Evolutionary conservation across 2,329 filamentous ascomycete genomes (phyloP).

Genomic region (Fusarium sp.): DNA sequence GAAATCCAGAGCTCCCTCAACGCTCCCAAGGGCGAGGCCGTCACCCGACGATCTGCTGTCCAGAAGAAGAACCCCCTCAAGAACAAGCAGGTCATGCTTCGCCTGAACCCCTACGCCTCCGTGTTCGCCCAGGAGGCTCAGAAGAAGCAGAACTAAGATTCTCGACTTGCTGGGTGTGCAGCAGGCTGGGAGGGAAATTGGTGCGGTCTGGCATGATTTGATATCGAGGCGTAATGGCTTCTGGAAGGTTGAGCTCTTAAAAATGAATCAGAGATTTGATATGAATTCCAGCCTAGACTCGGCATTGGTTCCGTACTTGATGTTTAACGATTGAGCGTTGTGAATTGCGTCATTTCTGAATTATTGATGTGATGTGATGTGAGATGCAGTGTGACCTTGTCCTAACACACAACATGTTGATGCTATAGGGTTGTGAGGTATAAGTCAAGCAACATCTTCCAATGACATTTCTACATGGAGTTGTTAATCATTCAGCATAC

Average conservation of each 20-base stretch:
- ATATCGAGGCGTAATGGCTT: constrained; percentile 55
- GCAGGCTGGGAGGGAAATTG: constrained; percentile 45
- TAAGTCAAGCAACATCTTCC: background rate
- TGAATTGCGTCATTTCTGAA: background rate
- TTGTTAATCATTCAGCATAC: background rate
- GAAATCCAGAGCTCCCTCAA: constrained; percentile 97
- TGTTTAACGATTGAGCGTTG: constrained; percentile 3
- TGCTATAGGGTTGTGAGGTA: background rate
- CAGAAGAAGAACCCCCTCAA: constrained; percentile 99
- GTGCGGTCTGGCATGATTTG: constrained; percentile 50
- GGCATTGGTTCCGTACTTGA: constrained; percentile 28
- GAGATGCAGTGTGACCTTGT: background rate
- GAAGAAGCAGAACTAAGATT: constrained; percentile 55
- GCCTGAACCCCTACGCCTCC: constrained; percentile 97
- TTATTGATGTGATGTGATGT: constrained; percentile 12
- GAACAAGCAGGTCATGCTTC: constrained; percentile 99
- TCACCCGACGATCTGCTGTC: constrained; percentile 89
- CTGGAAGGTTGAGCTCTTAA: constrained; percentile 51
- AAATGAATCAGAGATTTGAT: constrained; percentile 52
- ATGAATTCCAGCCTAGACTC: constrained; percentile 44
- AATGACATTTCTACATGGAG: background rate
- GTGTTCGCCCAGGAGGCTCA: constrained; percentile 80
- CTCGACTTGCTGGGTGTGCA: constrained; percentile 55
- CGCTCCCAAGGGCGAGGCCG: constrained; percentile 88
- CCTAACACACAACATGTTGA: background rate